Evolutionary conservation across 2,329 filamentous ascomycete genomes (phyloP), one percentile per base, ranked within the genome.

Genomic region (Alternaria conjuncta): DNA sequence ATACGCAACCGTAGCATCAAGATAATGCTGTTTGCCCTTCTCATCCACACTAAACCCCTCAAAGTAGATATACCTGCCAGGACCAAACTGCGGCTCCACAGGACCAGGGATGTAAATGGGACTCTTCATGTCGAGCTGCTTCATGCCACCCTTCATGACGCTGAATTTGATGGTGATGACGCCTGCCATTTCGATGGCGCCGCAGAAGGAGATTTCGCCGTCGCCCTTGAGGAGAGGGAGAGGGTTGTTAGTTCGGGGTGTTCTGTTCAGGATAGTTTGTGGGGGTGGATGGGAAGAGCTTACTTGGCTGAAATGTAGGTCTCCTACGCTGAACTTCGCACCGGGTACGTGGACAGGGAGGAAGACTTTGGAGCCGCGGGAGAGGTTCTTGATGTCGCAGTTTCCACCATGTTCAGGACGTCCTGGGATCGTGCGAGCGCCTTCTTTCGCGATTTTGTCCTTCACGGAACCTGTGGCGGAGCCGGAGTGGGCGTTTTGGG

Each of bases 1-100:
- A 75, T 97, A 97, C 6, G 94, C 93, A 5, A 97, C 88, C 0
- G 92, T 93, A 3, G 93, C 89, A 78, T 97, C 94, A 79, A 96
- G 85, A 76, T 92, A 97, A 76, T 96, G 92, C 81, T 97, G 94
- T 80, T 93, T 96, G 9, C 94, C 94, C 26, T 92, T 82, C 80
- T 96, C 88, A 72, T 97, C 94, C 20, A 97, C 94, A 1, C 88
- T 92, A 81, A 97, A 97, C 0, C 94, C 94, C 76, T 97, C 92
- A 72, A 96, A 96, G 65, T 93, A 94, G 62, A 96, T 87, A 72
- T 93, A 91, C 5, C 93, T 83, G 0, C 92, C 92, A 0, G 94
- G 92, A 0, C 92, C 91, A 72, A 96, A 97, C 69, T 94, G 90
- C 26, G 94, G 93, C 82, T 96, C 92, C 0, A 97, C 94, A 0